phyloP scores from a whole-genome alignment of 2,329 filamentous ascomycete species.

The Epichloe aotearoae region DNA sequence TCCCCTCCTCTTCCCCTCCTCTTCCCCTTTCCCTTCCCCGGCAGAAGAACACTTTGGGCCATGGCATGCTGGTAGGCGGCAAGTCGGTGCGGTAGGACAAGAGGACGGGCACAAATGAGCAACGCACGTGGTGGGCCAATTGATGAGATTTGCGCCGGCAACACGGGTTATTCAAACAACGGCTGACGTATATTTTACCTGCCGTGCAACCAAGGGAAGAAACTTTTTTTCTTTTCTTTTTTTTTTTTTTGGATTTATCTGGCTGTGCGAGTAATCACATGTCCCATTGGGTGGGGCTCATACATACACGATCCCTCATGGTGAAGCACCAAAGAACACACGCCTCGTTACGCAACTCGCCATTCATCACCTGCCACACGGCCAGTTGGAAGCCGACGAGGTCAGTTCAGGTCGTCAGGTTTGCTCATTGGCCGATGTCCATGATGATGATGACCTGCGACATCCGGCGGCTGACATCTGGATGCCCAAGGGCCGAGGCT shows the following conservation, averaged over 20 bases:
- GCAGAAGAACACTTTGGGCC: neutral
- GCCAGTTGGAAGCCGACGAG: neutral
- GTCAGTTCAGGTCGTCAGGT: neutral
- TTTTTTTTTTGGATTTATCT: too few species aligned
- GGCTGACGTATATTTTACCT: neutral
- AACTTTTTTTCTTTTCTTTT: neutral
- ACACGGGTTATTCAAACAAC: neutral
- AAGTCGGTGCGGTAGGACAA: neutral
- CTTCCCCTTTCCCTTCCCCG: neutral
- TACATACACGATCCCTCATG: neutral
- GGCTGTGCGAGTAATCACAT: neutral
- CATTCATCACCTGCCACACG: neutral
- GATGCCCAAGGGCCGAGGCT: neutral
- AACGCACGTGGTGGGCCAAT: slow-evolving; percentile 1
- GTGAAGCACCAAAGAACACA: neutral
- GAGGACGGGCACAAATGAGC: neutral
- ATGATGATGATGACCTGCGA: neutral
- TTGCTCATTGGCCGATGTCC: neutral
- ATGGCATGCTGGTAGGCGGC: neutral
- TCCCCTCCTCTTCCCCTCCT: neutral
- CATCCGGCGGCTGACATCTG: neutral
- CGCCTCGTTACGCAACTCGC: neutral
- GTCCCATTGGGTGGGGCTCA: neutral
- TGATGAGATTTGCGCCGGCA: neutral
- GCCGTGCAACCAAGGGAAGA: neutral